A percentile compares a stretch with the other conserved stretches of the same genome.
Conservation (phyloP, 140 eudicot genomes). For the Ambrosia hybrid region DNA sequence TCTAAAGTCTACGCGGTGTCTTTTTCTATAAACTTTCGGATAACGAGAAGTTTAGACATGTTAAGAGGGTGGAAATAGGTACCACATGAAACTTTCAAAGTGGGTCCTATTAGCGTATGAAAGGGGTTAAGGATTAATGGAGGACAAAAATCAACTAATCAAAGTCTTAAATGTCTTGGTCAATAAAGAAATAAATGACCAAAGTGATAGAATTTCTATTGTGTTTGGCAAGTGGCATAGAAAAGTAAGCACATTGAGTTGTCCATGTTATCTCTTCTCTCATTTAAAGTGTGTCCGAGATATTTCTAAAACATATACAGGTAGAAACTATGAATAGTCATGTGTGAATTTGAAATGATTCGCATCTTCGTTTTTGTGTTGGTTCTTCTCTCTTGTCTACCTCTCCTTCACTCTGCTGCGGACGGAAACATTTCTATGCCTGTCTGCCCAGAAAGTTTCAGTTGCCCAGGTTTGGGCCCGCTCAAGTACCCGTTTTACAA, state of each 20-base stretch:
- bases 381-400: not conserved
- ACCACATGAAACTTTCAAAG: conserved; percentile 10
- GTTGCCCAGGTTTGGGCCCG: not conserved
- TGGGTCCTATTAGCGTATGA: conserved; percentile 1
- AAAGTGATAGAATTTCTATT: no score
- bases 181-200: no score
- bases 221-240: no score
- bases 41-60: not conserved
- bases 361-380: not conserved
- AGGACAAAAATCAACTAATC: not conserved
- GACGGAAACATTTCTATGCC: not conserved
- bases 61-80: no score
- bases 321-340: no score
- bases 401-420: not conserved
- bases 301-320: no score
- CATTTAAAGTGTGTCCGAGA: no score
- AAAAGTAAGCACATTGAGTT: no score
- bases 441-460: not conserved
- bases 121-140: conserved; percentile 26
- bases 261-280: no score
- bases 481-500: not conserved
- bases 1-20: not conserved
- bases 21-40: not conserved
- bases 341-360: conserved; percentile 19
- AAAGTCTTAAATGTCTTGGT: no score